Base-by-base conservation (phyloP, 2,329 filamentous ascomycete genomes). In the Nemania sp. region DNA sequence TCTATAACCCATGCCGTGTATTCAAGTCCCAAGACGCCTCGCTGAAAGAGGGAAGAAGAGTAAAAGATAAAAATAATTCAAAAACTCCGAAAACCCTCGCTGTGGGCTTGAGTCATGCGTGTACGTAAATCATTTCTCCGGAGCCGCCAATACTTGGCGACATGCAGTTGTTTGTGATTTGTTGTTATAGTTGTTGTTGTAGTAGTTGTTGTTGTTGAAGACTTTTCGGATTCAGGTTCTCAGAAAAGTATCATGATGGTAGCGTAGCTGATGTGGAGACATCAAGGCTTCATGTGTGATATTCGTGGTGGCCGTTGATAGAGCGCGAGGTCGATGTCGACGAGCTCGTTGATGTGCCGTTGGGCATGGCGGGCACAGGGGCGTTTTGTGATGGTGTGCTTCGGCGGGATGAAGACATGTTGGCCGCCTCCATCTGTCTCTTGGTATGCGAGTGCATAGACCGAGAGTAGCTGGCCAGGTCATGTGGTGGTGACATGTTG, bases 381-480 rank as follows among this genome's bases (percentile, higher is more conserved):
- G 63, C 39, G 7, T 55, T 53, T 4, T 54, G 51, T 5, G 61
- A 53, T 12, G 57, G 61, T 9, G 39, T 30, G 9, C 54, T 48
- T 20, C 72, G 69, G 39, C 72, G 68, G 26, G 70, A 66, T 1
- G 78, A 75, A 9, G 76, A 75, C 3, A 76, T 74, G 11, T 75
- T 73, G n/a, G 77, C 76, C 6, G 75, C 75, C 57, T 86, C 82
- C 81, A 88, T 85, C 67, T 86, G 84, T 51, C 78, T 75, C 74
- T 83, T 84, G 57, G 84, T 87, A 72, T 87, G 82, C 49, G 80
- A 76, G 65, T 83, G 81, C 80, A 88, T 87, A 52, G 76, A 80
- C 55, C 77, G 78, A 12, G 83, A 73, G 62, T 88, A 88, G 3
- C 70, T 68, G 6, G 66, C 61, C 37, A 73, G 62, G 41, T 70